Percentiles rank a stretch among this genome's conserved stretches.
Conservation (phyloP, 2,329 filamentous ascomycete species). For the Colletotrichum incanum region DNA sequence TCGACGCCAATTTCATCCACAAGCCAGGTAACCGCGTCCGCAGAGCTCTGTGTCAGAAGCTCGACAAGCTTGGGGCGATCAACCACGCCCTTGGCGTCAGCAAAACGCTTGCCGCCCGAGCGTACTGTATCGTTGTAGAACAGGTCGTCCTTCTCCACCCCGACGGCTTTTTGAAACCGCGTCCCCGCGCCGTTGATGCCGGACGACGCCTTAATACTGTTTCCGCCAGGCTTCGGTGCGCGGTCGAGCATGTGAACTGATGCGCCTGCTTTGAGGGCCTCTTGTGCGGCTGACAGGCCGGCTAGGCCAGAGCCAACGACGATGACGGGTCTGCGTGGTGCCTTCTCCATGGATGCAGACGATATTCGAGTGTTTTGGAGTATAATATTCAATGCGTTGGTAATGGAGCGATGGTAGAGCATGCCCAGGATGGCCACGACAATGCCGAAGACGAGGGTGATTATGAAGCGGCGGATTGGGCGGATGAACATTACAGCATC, state of each 20-base stretch:
- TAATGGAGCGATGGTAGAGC: constrained; percentile 44
- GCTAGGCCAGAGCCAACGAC: constrained; percentile 78
- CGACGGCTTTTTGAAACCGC: constrained; percentile 63
- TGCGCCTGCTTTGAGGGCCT: constrained; percentile 67
- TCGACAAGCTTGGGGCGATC: constrained; percentile 63
- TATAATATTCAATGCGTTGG: not conserved
- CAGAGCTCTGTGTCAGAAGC: constrained; percentile 64
- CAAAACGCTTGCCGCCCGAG: constrained; percentile 67
- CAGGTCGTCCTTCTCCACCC: constrained; percentile 54
- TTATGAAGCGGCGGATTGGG: constrained; percentile 34
- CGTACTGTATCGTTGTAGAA: constrained; percentile 72
- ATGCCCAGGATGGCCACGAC: constrained; percentile 43
- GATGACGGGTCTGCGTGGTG: constrained; percentile 60
- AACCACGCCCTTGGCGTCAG: constrained; percentile 45
- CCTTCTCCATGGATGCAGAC: constrained; percentile 35
- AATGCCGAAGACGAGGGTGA: constrained; percentile 46
- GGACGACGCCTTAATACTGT: constrained; percentile 78
- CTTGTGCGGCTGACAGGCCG: constrained; percentile 72
- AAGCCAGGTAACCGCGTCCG: constrained; percentile 69
- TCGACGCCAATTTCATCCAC: constrained; percentile 71
- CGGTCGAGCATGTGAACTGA: constrained; percentile 73
- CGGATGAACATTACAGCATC: constrained; percentile 24
- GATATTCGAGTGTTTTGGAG: not conserved
- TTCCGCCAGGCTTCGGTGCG: constrained; percentile 72
- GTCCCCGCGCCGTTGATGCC: constrained; percentile 77